Base-by-base conservation (phyloP, 345 rosid genomes). In the Leavenworthia alabamica region DNA sequence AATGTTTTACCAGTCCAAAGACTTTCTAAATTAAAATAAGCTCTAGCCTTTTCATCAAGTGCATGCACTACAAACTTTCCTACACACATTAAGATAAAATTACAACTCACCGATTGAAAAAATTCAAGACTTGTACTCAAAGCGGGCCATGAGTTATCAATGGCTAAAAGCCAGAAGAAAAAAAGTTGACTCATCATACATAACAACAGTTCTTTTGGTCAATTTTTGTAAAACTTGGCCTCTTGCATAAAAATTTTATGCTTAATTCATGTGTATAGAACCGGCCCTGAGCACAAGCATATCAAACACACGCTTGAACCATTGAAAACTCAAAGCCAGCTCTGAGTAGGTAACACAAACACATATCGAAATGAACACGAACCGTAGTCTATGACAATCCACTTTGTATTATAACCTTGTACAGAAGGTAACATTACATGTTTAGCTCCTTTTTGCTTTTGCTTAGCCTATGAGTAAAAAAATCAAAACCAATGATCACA, bases 21-120 rank as follows among this genome's bases (percentile, higher is more conserved):
- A 33, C 64, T 69, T 75, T 92, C 98, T 79, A 89, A 75, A 71
- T 85, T 70, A 75, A 85, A 92, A 61, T 89, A 89, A 66, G 72
- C 81, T 66, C 98, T 83, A 6, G 98, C 98, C 60, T 86, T 83
- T 80, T 88, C 97, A 62, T 90, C 97, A 60, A 90, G 90, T 39
- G 96, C 97, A 76, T 88, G 97, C 40, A 90, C 80, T 24, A 88
- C 80, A 60, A 85, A 83, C 71, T 77, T 90, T 1, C 97, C 97
- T 88, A 47, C 29, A 69, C 29, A 3, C 17, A 46, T 14, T 10
- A 62, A 14, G 56, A 26, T 32, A 47, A n/a, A n/a, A 57, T 32
- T 19, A 55, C 20, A 12, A 6, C 16, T n/a, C 43, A 51, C 12
- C 12, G 48, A 13, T 4, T 15, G 5, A 33, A 52, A 39, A 56